Evolutionary conservation across 768 basidiomycete species (phyloP).

Genomic region (Lactarius tabidus): DNA sequence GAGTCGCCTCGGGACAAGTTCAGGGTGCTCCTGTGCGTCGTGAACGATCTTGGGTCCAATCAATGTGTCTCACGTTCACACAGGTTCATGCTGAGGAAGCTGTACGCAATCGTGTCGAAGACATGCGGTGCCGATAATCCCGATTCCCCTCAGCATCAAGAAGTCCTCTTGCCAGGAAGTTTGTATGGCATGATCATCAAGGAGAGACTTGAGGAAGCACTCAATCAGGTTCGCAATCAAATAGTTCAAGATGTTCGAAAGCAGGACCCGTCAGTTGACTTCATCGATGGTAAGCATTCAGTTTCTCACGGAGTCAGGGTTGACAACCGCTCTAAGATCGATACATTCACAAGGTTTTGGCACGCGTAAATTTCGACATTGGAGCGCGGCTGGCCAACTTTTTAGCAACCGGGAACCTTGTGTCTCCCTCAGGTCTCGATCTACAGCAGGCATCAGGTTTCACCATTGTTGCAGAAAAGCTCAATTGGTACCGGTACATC

Average conservation of each 20-base stretch:
- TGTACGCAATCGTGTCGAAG: conserved; percentile 87
- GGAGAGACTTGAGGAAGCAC: conserved; percentile 88
- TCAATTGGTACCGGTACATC: conserved; percentile 98
- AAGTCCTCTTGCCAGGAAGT: conserved; percentile 89
- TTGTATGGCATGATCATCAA: conserved; percentile 98
- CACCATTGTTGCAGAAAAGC: conserved; percentile 97
- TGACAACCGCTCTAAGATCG: conserved; percentile 47
- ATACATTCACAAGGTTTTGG: conserved; percentile 73
- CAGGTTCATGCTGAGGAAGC: conserved; percentile 96
- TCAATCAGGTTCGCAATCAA: conserved; percentile 66
- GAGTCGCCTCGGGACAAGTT: conserved; percentile 89
- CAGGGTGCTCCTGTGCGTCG: conserved; percentile 81
- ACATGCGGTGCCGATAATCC: conserved; percentile 93
- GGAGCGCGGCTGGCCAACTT: conserved; percentile 89
- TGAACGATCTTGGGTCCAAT: not conserved
- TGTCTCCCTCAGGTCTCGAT: conserved; percentile 93
- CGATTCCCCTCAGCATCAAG: conserved; percentile 98
- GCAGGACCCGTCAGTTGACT: conserved; percentile 73
- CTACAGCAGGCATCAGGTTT: conserved; percentile 98
- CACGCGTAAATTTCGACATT: conserved; percentile 86
- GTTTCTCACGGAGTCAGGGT: not conserved
- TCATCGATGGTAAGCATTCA: conserved; percentile 69
- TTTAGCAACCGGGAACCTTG: conserved; percentile 93
- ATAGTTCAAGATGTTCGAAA: conserved; percentile 73
- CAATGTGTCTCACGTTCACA: not conserved